Conservation (phyloP, 2,329 filamentous ascomycete species). For the Waltergamsia citrina region DNA sequence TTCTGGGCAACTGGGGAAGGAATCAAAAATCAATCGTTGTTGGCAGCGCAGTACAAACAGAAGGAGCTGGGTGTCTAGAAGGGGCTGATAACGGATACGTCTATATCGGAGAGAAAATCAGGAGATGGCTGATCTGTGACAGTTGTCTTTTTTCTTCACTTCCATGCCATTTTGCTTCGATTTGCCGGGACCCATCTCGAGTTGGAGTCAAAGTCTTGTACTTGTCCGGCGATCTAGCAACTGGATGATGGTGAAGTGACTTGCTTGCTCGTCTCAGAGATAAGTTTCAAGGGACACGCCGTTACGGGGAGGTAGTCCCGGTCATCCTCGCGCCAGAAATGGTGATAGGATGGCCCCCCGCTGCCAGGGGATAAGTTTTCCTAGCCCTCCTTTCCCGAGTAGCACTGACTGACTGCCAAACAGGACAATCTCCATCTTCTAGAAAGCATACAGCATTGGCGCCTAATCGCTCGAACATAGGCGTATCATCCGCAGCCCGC, state of each 20-base stretch:
- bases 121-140: neutral
- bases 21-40: slow-evolving; percentile 93
- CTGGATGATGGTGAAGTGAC: neutral
- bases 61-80: slow-evolving; percentile 42
- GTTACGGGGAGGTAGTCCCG: slow-evolving; percentile 25
- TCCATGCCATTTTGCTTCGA: slow-evolving; percentile 10
- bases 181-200: slow-evolving; percentile 69
- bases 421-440: neutral
- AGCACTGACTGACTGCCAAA: neutral
- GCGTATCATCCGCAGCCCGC: too few species aligned
- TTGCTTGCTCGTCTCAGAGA: neutral
- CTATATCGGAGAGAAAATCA: neutral
- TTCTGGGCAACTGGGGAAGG: slow-evolving; percentile 47
- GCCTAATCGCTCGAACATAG: too few species aligned
- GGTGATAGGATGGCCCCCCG: slow-evolving; percentile 38
- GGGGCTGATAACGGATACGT: neutral
- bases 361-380: slow-evolving; percentile 39
- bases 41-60: slow-evolving; percentile 75
- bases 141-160: neutral
- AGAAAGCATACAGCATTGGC: too few species aligned
- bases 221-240: slow-evolving; percentile 55
- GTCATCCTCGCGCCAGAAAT: slow-evolving; percentile 41
- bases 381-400: slow-evolving; percentile 5
- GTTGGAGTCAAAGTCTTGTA: slow-evolving; percentile 90
- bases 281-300: slow-evolving; percentile 25